These are phyloP conservation scores for Chlamydomonas sp. DNA, from an alignment of 139 green algal species.

Conservation along the genomic window DNA sequence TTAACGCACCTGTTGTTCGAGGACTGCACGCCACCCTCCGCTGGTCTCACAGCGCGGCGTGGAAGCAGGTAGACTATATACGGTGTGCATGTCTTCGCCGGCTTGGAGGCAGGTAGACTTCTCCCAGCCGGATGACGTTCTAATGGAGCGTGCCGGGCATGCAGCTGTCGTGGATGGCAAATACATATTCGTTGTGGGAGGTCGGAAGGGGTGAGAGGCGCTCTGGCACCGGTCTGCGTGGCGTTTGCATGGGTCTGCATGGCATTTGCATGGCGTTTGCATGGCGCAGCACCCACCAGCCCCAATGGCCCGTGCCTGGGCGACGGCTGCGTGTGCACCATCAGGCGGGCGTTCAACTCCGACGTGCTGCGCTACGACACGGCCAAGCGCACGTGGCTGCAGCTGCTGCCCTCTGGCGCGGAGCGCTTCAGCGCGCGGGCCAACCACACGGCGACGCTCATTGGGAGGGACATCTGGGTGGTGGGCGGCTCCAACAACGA, in stretches of 20 bases:
- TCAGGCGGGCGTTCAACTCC: not conserved
- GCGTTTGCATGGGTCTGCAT: not conserved
- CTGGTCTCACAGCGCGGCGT: no score
- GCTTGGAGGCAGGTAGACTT: no score
- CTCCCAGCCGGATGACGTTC: no score
- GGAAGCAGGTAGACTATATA: no score
- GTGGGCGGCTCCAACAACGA: conserved; percentile 15
- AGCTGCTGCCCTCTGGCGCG: not conserved
- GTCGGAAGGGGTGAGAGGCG: conserved; percentile 11
- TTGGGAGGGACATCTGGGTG: conserved; percentile 8
- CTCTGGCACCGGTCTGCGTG: not conserved
- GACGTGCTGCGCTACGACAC: conserved; percentile 9
- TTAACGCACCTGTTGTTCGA: no score
- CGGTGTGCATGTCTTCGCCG: no score
- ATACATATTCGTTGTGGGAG: conserved; percentile 8
- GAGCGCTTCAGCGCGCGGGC: not conserved
- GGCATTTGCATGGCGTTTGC: no score
- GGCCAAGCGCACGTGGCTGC: not conserved
- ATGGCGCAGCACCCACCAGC: no score
- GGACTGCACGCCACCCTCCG: no score
- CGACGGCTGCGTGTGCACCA: not conserved
- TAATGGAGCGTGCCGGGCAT: conserved; percentile 9
- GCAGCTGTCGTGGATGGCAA: not conserved
- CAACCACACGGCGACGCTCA: conserved; percentile 8
- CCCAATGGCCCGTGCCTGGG: not conserved